These are phyloP conservation scores for Alisma plantagoaquatica DNA, from an alignment of 106 monocot genomes.

Conservation along the genomic window DNA sequence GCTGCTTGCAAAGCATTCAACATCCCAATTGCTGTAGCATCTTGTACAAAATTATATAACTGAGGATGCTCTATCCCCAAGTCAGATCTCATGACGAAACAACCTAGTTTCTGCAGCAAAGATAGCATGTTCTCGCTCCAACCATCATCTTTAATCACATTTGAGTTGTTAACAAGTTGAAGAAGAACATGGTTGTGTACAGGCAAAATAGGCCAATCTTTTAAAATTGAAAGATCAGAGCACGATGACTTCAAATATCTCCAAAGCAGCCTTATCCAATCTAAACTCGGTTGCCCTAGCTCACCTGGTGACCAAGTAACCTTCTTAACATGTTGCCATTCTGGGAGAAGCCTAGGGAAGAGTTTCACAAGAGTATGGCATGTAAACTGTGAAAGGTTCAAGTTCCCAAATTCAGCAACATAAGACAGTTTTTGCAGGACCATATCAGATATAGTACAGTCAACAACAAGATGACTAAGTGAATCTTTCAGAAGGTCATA, in stretches of 20 bases:
- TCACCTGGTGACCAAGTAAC: constrained; percentile 64
- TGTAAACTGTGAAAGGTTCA: constrained; percentile 62
- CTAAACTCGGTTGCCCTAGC: constrained; percentile 65
- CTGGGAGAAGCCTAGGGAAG: constrained; percentile 79
- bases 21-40: constrained; percentile 71
- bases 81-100: constrained; percentile 58
- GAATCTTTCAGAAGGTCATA: constrained; percentile 67
- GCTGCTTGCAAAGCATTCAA: constrained; percentile 63
- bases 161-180: constrained; percentile 56
- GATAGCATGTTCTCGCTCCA: constrained; percentile 93
- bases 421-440: constrained; percentile 42
- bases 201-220: constrained; percentile 85
- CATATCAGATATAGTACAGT: constrained; percentile 41
- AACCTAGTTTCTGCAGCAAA: constrained; percentile 74
- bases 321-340: constrained; percentile 73
- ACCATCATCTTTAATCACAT: constrained; percentile 73
- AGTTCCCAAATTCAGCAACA: constrained; percentile 50
- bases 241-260: constrained; percentile 71
- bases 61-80: constrained; percentile 75
- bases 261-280: constrained; percentile 88
- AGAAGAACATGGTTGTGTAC: constrained; percentile 54
- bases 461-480: constrained; percentile 66
- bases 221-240: constrained; percentile 62
- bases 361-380: constrained; percentile 72
- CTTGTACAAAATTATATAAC: constrained; percentile 66